Conservation (phyloP, 768 basidiomycete genomes). For the Boletus sp. region DNA sequence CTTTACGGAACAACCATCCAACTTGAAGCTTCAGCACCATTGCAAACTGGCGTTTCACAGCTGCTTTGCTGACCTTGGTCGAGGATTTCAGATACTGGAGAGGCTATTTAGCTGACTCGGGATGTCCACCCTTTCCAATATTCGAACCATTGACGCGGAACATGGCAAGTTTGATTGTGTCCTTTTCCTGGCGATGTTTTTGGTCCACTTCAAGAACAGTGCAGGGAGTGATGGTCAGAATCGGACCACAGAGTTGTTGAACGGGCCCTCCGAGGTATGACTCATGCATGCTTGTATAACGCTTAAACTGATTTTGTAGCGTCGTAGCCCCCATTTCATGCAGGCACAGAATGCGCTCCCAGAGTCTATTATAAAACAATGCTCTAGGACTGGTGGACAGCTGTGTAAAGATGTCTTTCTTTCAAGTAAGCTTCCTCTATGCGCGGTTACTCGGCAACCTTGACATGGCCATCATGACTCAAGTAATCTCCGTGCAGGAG, state of each 20-base stretch:
- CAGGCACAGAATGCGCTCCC: conserved; percentile 81
- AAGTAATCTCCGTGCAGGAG: no score
- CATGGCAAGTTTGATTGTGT: conserved; percentile 91
- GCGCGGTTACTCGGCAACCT: background rate
- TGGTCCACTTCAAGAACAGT: conserved; percentile 45
- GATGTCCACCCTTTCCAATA: conserved; percentile 59
- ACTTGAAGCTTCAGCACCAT: background rate
- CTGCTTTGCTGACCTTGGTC: background rate
- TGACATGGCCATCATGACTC: no score
- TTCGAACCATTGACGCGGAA: conserved; percentile 82
- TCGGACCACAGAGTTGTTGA: conserved; percentile 59
- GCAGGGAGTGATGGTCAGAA: conserved; percentile 39
- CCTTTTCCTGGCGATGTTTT: conserved; percentile 82
- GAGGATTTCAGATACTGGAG: no score
- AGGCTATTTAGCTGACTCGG: no score
- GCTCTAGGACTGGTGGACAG: conserved; percentile 74
- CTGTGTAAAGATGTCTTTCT: conserved; percentile 81
- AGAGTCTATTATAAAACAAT: conserved; percentile 66
- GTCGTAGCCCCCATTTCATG: conserved; percentile 81
- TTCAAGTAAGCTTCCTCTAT: conserved; percentile 56
- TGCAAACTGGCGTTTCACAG: no score
- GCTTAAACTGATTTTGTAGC: conserved; percentile 12
- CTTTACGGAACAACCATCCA: background rate
- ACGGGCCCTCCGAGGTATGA: conserved; percentile 66
- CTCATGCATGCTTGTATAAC: background rate